Conservation (phyloP, 1,139 yeast species). For the Maudiozyma humilis region DNA sequence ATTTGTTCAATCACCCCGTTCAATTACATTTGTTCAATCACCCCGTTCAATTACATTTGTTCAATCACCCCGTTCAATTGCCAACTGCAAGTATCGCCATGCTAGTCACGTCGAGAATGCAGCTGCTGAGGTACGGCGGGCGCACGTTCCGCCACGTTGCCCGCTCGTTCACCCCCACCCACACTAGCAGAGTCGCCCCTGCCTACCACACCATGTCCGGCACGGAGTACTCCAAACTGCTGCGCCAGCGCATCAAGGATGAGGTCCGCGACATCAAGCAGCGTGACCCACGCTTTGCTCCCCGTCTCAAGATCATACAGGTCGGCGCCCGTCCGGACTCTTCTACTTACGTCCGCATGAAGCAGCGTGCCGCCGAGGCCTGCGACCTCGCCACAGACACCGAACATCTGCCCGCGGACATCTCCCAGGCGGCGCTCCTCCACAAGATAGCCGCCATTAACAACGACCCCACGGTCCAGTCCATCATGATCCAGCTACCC, state of each 20-base stretch:
- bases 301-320: constrained; percentile 61
- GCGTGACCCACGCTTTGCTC: constrained; percentile 46
- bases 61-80: no score
- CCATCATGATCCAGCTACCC: constrained; percentile 65
- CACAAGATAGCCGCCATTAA: constrained; percentile 50
- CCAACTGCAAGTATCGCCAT: no score
- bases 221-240: constrained; percentile 31
- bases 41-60: no score
- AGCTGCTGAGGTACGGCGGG: not conserved
- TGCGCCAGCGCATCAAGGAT: constrained; percentile 33
- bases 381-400: constrained; percentile 56
- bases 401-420: constrained; percentile 48
- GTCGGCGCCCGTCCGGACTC: constrained; percentile 75
- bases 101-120: not conserved
- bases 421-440: constrained; percentile 49
- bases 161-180: constrained; percentile 5
- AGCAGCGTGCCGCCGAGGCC: constrained; percentile 61
- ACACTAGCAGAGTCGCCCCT: no score
- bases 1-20: no score
- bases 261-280: constrained; percentile 46
- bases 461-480: constrained; percentile 57
- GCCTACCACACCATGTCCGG: constrained; percentile 36
- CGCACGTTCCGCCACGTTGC: not conserved
- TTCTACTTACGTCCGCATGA: constrained; percentile 66
- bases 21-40: no score